phyloP scores from a whole-genome alignment of 768 basidiomycete species.

The Termitomyces sp. region DNA sequence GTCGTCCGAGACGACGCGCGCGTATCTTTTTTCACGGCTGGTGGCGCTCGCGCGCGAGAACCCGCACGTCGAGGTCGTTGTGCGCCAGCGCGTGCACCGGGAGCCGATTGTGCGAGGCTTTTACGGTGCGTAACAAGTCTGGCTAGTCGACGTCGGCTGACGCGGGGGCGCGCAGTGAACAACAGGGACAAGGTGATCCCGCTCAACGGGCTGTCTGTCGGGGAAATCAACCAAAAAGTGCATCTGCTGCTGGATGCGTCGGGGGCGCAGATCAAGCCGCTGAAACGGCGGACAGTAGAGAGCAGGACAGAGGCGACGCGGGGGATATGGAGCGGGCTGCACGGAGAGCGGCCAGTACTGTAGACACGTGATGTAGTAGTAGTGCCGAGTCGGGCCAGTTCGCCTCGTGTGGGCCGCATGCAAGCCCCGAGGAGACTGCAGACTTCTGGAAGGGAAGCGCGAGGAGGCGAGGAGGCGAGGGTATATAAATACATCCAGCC shows the following conservation, averaged over 20 bases:
- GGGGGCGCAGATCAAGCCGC: slow-evolving; percentile 75
- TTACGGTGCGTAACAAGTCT: slow-evolving; percentile 63
- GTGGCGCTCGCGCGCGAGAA: slow-evolving; percentile 61
- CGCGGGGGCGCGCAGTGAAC: slow-evolving; percentile 56
- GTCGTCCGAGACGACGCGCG: slow-evolving; percentile 66
- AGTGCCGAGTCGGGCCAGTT: too few species aligned
- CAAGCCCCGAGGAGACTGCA: too few species aligned
- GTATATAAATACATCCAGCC: too few species aligned
- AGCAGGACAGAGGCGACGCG: slow-evolving; percentile 75
- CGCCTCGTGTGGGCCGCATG: too few species aligned
- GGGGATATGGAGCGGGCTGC: slow-evolving; percentile 88
- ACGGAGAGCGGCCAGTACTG: slow-evolving; percentile 57
- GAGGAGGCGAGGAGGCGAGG: too few species aligned
- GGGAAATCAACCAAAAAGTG: slow-evolving; percentile 71
- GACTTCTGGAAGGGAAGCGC: too few species aligned
- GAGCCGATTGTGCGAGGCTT: slow-evolving; percentile 82
- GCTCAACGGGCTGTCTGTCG: slow-evolving; percentile 69
- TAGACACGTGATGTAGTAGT: slow-evolving; percentile 22
- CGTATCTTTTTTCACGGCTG: slow-evolving; percentile 59
- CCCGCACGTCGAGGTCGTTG: slow-evolving; percentile 82
- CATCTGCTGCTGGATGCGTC: slow-evolving; percentile 82
- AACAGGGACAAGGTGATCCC: slow-evolving; percentile 85
- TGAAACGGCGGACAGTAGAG: slow-evolving; percentile 74
- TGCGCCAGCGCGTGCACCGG: slow-evolving; percentile 65
- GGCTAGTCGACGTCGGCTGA: not conserved